Evolutionary conservation across 2,329 filamentous ascomycete species (phyloP).

Genomic region (Pleurostoma richardsiae): DNA sequence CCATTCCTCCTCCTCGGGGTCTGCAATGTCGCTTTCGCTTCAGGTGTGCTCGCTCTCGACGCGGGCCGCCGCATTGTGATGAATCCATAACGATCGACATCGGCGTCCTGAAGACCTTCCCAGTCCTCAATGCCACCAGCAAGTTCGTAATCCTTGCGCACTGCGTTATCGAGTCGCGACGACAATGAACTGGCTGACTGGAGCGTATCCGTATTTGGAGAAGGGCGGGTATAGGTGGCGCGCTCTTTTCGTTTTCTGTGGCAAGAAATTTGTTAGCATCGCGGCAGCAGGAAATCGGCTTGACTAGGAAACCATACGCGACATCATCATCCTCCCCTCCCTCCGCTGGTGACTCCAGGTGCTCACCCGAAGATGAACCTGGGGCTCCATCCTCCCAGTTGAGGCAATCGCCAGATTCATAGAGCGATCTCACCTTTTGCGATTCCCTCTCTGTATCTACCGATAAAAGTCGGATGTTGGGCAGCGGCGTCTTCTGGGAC

Average conservation of each 20-base stretch:
- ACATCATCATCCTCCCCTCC: constrained; percentile 47
- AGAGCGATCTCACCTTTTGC: constrained; percentile 64
- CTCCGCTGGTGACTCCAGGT: constrained; percentile 43
- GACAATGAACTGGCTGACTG: constrained; percentile 38
- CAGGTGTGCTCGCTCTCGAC: constrained; percentile 35
- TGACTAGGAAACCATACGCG: constrained; percentile 51
- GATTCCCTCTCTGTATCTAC: constrained; percentile 57
- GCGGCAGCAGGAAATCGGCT: constrained; percentile 17
- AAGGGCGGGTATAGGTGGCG: constrained; percentile 15
- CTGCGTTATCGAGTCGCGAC: constrained; percentile 33
- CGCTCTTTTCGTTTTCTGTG: constrained; percentile 11
- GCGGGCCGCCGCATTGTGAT: constrained; percentile 44
- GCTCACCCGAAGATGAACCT: constrained; percentile 40
- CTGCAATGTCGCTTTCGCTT: constrained; percentile 20
- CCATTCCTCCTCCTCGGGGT: constrained; percentile 34
- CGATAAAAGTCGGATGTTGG: constrained; percentile 48
- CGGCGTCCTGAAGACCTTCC: constrained; percentile 56
- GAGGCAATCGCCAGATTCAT: constrained; percentile 50
- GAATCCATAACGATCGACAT: constrained; percentile 66
- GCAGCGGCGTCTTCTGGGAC: constrained; percentile 19
- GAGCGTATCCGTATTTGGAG: constrained; percentile 24
- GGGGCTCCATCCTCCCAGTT: constrained; percentile 47
- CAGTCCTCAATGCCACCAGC: constrained; percentile 62
- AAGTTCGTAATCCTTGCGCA: constrained; percentile 37
- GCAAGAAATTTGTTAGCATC: constrained; percentile 15